Evolutionary conservation across 2,329 filamentous ascomycete species (phyloP), one percentile per base, ranked within the genome.

Genomic region (Ceratocystis variospora): DNA sequence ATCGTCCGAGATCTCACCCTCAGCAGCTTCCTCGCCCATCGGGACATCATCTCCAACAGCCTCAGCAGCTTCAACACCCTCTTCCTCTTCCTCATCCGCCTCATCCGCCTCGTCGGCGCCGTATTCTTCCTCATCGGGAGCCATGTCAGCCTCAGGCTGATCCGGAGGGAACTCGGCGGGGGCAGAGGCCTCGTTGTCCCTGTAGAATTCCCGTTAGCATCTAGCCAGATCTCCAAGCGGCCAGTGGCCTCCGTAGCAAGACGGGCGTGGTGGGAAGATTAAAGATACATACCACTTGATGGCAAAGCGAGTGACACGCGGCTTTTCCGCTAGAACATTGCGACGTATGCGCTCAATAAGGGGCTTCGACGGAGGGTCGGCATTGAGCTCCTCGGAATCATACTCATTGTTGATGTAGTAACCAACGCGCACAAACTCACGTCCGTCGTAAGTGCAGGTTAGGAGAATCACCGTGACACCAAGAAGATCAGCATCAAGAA

Each of bases 341-440:
- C 95, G 87, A 71, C 85, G 85, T 70, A 99, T 90, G 73, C 91
- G 90, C 75, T 99, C 95, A 70, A 97, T 87, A 71, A 95, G 82
- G 48, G 92, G 92, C 80, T 96, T 96, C 67, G 90, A 82, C 5
- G 94, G 94, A 8, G 94, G 94, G 72, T 97, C 92, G 61, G 87
- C 86, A 72, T 85, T 88, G 69, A 99, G 83, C 75, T 96, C 90
- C 72, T 95, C 90, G 31, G 89, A 88, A 71, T 96, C 90, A 76
- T 99, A 99, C 77, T 99, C 95, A 73, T 99, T 99, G 82, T 97
- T 99, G 73, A 99, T 94, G 72, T 99, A 99, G 83, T 99, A 99
- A 69, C 94, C 94, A 53, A 99, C 93, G 70, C 94, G 91, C 48
- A 99, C 91, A 73, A 99, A 99, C 76, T 99, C 94, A 73, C 94